These are phyloP conservation scores for Sisymbrium irio DNA, from an alignment of 345 rosid species.

Conservation along the genomic window DNA sequence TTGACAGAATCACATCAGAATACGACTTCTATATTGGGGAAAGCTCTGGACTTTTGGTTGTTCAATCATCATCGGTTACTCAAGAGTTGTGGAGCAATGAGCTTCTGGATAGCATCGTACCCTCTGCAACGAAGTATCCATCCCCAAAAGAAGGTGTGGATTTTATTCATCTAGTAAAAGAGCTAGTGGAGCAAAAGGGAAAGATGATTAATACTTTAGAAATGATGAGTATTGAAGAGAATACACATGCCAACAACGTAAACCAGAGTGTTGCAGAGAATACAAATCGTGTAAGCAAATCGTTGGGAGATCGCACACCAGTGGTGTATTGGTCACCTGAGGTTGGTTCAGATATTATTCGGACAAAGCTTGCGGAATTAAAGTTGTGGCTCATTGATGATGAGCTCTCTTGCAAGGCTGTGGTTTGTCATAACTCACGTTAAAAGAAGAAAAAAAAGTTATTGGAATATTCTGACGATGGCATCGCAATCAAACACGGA, in stretches of 20 bases:
- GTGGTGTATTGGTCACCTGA: conserved; percentile 28
- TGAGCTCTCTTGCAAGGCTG: conserved; percentile 40
- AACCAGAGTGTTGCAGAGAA: conserved; percentile 26
- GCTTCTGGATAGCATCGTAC: conserved; percentile 41
- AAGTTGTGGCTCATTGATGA: conserved; percentile 39
- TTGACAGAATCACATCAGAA: conserved; percentile 30
- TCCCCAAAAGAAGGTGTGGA: conserved; percentile 13
- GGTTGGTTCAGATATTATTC: conserved; percentile 15
- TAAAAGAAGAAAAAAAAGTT: background rate
- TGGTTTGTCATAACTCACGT: conserved; percentile 35
- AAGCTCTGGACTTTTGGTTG: conserved; percentile 43
- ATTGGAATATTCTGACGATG: background rate
- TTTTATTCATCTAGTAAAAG: conserved; percentile 34
- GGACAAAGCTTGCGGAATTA: conserved; percentile 25
- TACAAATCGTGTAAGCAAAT: background rate
- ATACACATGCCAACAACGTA: background rate
- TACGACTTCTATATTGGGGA: conserved; percentile 40
- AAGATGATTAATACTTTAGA: conserved; percentile 34
- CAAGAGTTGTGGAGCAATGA: conserved; percentile 42
- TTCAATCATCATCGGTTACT: conserved; percentile 48
- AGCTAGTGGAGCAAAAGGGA: conserved; percentile 52
- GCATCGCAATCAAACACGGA: background rate
- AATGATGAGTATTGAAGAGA: conserved; percentile 19
- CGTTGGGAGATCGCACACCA: conserved; percentile 27
- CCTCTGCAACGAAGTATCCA: conserved; percentile 23